A percentile compares a stretch with the other conserved stretches of the same genome.
Evolutionary conservation across 352 stramenopile genomes (phyloP).

Genomic region (Globisporangium radiosum): DNA sequence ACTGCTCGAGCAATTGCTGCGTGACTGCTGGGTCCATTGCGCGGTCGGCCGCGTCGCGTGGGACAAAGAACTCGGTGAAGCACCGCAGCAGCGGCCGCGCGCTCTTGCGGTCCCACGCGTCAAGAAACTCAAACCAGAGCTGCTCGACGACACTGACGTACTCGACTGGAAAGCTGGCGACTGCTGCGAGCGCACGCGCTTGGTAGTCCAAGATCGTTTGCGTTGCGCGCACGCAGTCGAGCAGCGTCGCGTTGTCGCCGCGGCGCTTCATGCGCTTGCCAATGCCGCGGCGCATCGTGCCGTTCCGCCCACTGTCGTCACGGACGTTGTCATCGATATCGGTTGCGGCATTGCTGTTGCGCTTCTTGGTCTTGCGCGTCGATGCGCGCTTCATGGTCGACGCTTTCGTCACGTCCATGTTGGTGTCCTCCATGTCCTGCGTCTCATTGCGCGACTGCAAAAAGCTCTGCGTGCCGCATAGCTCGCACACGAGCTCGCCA

Average conservation of each 20-base stretch:
- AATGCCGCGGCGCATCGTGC: conserved; percentile 1
- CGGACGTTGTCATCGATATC: background rate
- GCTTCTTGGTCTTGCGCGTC: conserved; percentile 27
- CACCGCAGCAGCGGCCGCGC: conserved; percentile 51
- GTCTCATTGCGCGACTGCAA: conserved; percentile 79
- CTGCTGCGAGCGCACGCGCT: conserved; percentile 33
- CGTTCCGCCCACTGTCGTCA: background rate
- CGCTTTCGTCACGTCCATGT: conserved; percentile 30
- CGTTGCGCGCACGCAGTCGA: conserved; percentile 53
- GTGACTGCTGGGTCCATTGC: conserved; percentile 46
- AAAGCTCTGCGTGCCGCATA: conserved; percentile 81
- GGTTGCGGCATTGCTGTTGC: background rate
- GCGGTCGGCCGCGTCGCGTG: conserved; percentile 20
- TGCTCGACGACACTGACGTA: conserved; percentile 41
- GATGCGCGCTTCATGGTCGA: conserved; percentile 24
- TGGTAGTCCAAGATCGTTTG: conserved; percentile 57
- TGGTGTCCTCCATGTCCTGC: conserved; percentile 73
- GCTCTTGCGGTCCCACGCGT: conserved; percentile 55
- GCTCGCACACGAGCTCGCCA: conserved; percentile 77
- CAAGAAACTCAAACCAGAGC: conserved; percentile 66
- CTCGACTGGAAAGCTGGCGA: conserved; percentile 30
- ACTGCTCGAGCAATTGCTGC: conserved; percentile 61
- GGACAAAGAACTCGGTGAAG: conserved; percentile 68
- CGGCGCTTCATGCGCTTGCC: conserved; percentile 1
- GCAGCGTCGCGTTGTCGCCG: conserved; percentile 27